Conservation (phyloP, 208 protist genomes). For the Crithidia sp. region DNA sequence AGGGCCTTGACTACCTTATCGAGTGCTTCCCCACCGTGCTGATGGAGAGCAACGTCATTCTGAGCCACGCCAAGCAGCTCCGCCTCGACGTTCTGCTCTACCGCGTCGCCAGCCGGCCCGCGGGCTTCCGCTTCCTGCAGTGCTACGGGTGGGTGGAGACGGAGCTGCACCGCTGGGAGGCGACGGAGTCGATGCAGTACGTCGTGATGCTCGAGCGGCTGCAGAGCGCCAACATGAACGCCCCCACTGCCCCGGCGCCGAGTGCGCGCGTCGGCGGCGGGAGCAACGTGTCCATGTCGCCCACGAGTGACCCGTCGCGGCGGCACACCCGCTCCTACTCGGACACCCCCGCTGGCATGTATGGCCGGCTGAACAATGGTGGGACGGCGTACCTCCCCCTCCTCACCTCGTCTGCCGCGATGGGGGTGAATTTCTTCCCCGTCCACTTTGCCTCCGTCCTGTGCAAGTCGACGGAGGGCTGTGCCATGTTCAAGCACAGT, state of each 20-base stretch:
- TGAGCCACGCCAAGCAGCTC: slow-evolving; percentile 69
- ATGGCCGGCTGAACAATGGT: slow-evolving; percentile 12
- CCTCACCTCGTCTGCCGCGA: slow-evolving; percentile 38
- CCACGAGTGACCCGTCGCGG: slow-evolving; percentile 24
- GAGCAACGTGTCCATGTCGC: slow-evolving; percentile 10
- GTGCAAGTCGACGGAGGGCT: slow-evolving; percentile 78
- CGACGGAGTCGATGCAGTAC: slow-evolving; percentile 60
- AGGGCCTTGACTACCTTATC: slow-evolving; percentile 88
- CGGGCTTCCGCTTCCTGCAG: slow-evolving; percentile 86
- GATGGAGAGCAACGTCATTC: slow-evolving; percentile 85
- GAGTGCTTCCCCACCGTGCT: slow-evolving; percentile 78
- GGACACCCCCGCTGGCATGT: slow-evolving; percentile 32
- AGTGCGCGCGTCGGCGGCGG: slow-evolving; percentile 7
- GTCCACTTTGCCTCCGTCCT: slow-evolving; percentile 83
- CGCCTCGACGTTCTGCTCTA: slow-evolving; percentile 75
- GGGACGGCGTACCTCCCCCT: slow-evolving; percentile 35
- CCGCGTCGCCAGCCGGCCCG: slow-evolving; percentile 73
- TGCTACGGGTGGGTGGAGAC: slow-evolving; percentile 86
- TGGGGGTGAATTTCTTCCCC: slow-evolving; percentile 70
- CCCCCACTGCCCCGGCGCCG: not conserved
- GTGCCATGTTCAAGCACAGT: slow-evolving; percentile 82
- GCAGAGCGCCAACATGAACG: slow-evolving; percentile 46
- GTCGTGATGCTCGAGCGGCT: slow-evolving; percentile 53
- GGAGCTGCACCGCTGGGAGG: slow-evolving; percentile 86
- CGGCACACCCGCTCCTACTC: slow-evolving; percentile 58